Evolutionary conservation across 441 rosid species (phyloP).

Genomic region (Mallotus japonicus): DNA sequence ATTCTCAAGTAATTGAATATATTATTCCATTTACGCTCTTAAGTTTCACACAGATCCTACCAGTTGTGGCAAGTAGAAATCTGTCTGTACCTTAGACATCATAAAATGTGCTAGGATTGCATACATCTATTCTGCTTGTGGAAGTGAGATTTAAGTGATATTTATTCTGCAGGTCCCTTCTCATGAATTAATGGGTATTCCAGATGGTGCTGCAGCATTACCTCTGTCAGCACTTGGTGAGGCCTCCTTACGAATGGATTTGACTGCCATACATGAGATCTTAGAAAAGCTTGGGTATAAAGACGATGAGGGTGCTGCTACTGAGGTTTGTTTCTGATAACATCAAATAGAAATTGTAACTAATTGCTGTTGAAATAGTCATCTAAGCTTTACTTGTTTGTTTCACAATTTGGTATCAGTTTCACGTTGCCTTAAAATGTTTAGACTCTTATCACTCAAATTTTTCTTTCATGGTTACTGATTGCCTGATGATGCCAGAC

Average conservation of each 20-base stretch:
- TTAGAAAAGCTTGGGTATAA: conserved; percentile 74
- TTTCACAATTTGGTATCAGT: background rate
- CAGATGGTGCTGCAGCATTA: conserved; percentile 44
- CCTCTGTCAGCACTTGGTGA: conserved; percentile 74
- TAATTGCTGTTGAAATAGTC: conserved; percentile 3
- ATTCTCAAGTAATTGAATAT: background rate
- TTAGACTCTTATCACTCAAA: background rate
- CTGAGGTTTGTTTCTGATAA: conserved; percentile 43
- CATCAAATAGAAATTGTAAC: background rate
- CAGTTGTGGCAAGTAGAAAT: background rate
- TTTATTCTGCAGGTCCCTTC: conserved; percentile 56
- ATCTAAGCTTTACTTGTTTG: conserved; percentile 3
- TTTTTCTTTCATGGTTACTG: background rate
- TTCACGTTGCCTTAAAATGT: background rate
- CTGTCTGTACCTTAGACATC: background rate
- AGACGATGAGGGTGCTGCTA: conserved; percentile 81
- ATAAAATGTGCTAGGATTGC: conserved; percentile 3
- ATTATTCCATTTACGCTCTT: conserved; percentile 4
- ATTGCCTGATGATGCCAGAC: background rate
- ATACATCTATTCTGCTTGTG: conserved; percentile 3
- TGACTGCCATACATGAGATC: conserved; percentile 77
- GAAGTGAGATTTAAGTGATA: conserved; percentile 15
- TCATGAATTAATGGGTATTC: conserved; percentile 77
- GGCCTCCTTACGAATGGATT: conserved; percentile 72
- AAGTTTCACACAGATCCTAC: conserved; percentile 11